Base-by-base conservation (phyloP, 2,329 filamentous ascomycete species). In the Laburnicola sp. region DNA sequence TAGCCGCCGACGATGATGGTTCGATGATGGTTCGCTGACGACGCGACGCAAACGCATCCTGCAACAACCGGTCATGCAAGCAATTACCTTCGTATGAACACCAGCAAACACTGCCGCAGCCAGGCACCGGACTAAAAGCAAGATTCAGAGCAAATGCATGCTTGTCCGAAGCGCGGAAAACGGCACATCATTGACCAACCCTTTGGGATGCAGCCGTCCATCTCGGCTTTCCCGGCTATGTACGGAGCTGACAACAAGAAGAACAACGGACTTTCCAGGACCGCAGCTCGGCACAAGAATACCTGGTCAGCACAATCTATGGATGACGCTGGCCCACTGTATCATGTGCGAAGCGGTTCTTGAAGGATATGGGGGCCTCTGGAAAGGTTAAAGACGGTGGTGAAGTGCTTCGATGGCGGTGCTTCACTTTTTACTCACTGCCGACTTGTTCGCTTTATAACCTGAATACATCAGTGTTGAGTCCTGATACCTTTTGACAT, bases 241-340 rank as follows among this genome's bases (percentile, higher is more conserved):
- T 38, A 40, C 51, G 51, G 51, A 50, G 45, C 41, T 39, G 49
- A 31, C 35, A 16, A 28, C 26, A 45, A 39, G 47, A 50, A 38
- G 46, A 41, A 39, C 37, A 39, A 28, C 51, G 51, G 51, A 42
- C 51, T 43, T 32, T 45, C 38, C 51, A 50, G 51, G 47, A 50
- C 26, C 32, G 23, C 38, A 21, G 51, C 51, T 54, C 51, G 51
- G 51, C 51, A 47, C 36, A 54, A 53, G 42, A 42, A 4, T n/a
- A 26, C 16, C 16, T 28, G 35, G 42, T 44, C 31, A 40, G 46
- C 47, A 31, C 3, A 22, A n/a, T n/a, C n/a, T n/a, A n/a, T n/a
- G n/a, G n/a, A 49, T 50, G 51, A 54, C 44, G 51, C 44, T 28
- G 27, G 42, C n/a, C n/a, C 38, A 16, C 6, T 21, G 22, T 31